Evolutionary conservation across 306 rosid species (phyloP), one percentile per base, ranked within the genome.

Genomic region (Vigna reflexopilosa): DNA sequence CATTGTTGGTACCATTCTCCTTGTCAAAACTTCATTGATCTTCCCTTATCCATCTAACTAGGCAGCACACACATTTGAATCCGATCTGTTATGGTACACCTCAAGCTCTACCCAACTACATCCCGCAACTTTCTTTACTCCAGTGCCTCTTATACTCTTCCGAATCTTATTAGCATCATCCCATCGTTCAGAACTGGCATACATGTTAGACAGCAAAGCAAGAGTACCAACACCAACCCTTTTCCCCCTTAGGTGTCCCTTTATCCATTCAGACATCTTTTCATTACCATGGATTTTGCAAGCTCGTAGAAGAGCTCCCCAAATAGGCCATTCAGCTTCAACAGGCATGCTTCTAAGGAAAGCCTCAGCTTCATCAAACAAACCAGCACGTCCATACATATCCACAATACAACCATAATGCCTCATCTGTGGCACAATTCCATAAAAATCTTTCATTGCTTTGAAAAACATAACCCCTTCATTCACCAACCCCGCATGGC

Each of bases 291-390:
- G 89, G 67, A 72, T 64, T 71, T 80, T 90, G 76, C 97, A 93
- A 47, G 93, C 97, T 50, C 87, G 87, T 71, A 93, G 91, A 86
- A 93, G 82, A 71, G 93, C 87, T 66, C 94, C 95, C 92, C 93
- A 91, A 82, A 89, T 82, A n/a, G 92, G 77, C 13, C 86, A 76
- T 67, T 83, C 83, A 9, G 85, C 85, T 74, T 83, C 87, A 55
- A 80, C 70, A 16, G 83, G 87, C 87, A 83, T 74, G 51, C 82
- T 70, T 36, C 32, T 70, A 15, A 86, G 74, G 77, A 93, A 86
- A 54, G 76, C 80, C 83, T 85, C 88, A 30, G 91, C 98, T 48
- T 87, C 94, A 67, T 84, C 89, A 50, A 93, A 78, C 6, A 85
- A 74, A 75, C 91, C 94, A 12, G 94, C 85, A 7, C 84, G 78